Percentiles rank a stretch among this genome's conserved stretches.
Conservation (phyloP, 768 basidiomycete genomes). For the Kwoniella bestiolae region DNA sequence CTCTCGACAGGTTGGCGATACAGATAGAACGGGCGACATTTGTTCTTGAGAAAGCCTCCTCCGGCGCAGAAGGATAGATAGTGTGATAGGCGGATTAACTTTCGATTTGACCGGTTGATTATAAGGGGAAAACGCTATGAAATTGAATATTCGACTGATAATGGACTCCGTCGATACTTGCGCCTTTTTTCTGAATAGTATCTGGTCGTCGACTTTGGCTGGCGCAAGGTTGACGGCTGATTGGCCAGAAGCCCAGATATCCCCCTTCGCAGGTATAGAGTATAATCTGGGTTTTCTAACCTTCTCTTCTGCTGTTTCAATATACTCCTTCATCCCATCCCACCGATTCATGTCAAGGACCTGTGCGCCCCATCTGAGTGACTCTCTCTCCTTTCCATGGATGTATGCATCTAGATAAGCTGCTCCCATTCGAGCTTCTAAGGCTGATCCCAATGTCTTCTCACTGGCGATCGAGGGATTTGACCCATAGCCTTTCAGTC, state of each 20-base stretch:
- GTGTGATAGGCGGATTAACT: background rate
- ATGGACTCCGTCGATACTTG: background rate
- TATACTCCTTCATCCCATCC: background rate
- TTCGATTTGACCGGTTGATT: background rate
- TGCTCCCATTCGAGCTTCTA: slow-evolving; percentile 13
- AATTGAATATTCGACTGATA: background rate
- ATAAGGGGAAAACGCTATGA: background rate
- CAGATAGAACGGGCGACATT: no score
- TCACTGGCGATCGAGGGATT: background rate
- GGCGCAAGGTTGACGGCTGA: background rate
- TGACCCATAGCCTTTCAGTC: background rate
- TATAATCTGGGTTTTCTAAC: background rate
- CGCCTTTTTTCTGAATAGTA: background rate
- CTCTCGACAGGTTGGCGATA: no score
- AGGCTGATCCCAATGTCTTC: slow-evolving; percentile 4
- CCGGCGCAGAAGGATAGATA: background rate
- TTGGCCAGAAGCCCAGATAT: background rate
- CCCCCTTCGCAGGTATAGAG: background rate
- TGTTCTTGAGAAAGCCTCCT: background rate
- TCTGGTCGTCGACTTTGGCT: background rate
- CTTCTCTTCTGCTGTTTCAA: background rate
- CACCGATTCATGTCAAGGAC: background rate
- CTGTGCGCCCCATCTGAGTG: background rate
- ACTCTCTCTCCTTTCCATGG: background rate
- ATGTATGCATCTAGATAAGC: slow-evolving; percentile 12